Evolutionary conservation across 805 yeast genomes (phyloP).

Genomic region (Sugiyamaella lignohabitans): DNA sequence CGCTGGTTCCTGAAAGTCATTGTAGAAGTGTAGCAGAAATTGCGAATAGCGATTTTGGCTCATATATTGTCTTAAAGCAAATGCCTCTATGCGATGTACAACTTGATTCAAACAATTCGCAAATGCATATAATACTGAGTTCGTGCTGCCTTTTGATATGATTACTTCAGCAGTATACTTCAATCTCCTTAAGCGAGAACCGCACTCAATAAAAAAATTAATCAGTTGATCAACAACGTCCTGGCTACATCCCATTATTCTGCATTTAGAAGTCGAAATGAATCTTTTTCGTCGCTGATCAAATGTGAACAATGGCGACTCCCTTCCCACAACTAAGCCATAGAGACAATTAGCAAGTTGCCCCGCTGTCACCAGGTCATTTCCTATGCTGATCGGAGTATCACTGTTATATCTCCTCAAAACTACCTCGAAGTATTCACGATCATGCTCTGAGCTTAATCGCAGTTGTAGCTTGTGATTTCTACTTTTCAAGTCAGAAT

Average conservation of each 20-base stretch:
- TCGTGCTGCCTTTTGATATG: neutral
- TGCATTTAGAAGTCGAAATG: neutral
- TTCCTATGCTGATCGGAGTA: neutral
- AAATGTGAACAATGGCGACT: constrained; percentile 9
- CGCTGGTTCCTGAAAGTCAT: neutral
- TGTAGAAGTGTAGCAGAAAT: neutral
- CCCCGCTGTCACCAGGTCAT: neutral
- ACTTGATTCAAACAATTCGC: constrained; percentile 13
- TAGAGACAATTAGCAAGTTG: neutral
- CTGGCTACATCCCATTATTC: constrained; percentile 7
- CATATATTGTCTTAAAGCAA: neutral
- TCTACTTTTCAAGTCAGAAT: neutral
- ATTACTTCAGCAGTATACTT: constrained; percentile 7
- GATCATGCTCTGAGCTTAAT: neutral
- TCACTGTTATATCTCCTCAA: neutral
- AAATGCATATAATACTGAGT: constrained; percentile 12
- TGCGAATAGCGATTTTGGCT: no score
- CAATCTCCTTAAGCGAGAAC: constrained; percentile 12
- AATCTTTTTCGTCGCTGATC: constrained; percentile 5
- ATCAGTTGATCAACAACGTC: neutral
- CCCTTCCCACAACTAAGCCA: constrained; percentile 5
- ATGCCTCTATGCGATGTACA: constrained; percentile 4
- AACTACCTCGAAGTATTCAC: neutral
- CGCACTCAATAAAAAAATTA: constrained; percentile 5
- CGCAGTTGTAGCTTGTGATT: neutral